These are phyloP conservation scores for Salvia rosmarinus DNA, from an alignment of 257 asterid genomes.

Conservation along the genomic window DNA sequence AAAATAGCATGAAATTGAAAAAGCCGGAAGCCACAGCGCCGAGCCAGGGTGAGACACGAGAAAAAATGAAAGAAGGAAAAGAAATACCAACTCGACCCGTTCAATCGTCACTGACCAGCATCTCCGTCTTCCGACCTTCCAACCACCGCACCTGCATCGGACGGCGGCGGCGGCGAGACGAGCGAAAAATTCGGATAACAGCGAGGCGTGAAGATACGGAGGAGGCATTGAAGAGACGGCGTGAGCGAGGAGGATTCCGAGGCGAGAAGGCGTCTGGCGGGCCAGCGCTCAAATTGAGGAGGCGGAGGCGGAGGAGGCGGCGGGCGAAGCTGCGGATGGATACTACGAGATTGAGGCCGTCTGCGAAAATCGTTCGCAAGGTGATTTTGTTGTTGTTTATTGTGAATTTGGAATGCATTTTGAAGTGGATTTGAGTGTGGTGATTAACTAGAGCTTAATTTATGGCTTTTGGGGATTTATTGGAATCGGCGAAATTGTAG, in stretches of 20 bases:
- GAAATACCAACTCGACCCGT: conserved; percentile 36
- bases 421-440: neutral
- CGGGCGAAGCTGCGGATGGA: conserved; percentile 60
- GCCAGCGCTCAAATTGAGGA: conserved; percentile 24
- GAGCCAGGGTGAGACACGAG: conserved; percentile 33
- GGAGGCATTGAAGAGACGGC: conserved; percentile 45
- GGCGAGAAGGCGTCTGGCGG: too few species aligned
- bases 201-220: conserved; percentile 34
- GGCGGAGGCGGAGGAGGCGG: conserved; percentile 34
- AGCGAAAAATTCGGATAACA: conserved; percentile 31
- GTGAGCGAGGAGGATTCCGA: conserved; percentile 45
- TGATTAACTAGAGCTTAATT: conserved; percentile 37
- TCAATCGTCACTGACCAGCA: conserved; percentile 26
- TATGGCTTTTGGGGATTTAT: conserved; percentile 38
- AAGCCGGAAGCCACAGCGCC: conserved; percentile 26
- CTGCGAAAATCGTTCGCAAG: conserved; percentile 60
- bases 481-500: conserved; percentile 54
- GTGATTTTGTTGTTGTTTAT: conserved; percentile 28
- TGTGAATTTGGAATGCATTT: conserved; percentile 1
- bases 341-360: conserved; percentile 58
- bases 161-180: conserved; percentile 31
- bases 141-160: conserved; percentile 3
- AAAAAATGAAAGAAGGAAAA: conserved; percentile 47
- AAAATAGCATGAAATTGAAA: conserved; percentile 31
- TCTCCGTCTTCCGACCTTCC: conserved; percentile 37